These are phyloP conservation scores for Pythium aquatile DNA, from an alignment of 352 stramenopile genomes.

Conservation along the genomic window DNA sequence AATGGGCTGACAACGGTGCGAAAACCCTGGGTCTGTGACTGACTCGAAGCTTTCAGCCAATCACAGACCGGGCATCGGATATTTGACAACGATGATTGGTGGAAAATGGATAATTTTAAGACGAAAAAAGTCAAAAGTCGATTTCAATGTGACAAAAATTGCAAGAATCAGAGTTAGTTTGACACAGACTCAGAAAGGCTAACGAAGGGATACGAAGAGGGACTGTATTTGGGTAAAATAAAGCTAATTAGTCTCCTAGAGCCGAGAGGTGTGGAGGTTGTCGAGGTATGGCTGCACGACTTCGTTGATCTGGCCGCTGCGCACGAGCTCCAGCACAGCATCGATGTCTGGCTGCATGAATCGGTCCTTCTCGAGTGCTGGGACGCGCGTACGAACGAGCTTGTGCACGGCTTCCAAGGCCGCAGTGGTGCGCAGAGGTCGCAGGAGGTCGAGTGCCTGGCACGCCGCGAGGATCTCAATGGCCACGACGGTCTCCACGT, in stretches of 20 bases:
- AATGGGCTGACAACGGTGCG: not conserved
- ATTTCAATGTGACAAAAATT: slow-evolving; percentile 6
- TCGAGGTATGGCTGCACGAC: slow-evolving; percentile 56
- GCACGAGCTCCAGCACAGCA: slow-evolving; percentile 72
- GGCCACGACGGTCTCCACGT: slow-evolving; percentile 85
- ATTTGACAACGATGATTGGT: slow-evolving; percentile 7
- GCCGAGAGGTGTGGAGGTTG: slow-evolving; percentile 42
- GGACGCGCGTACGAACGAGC: slow-evolving; percentile 65
- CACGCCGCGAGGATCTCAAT: slow-evolving; percentile 88
- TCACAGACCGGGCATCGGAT: not conserved
- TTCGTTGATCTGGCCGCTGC: slow-evolving; percentile 62
- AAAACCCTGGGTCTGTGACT: slow-evolving; percentile 7
- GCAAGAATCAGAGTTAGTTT: slow-evolving; percentile 5
- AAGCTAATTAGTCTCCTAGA: slow-evolving; percentile 27
- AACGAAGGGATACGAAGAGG: not conserved
- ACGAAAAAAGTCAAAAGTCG: not conserved
- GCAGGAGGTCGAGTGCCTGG: slow-evolving; percentile 86
- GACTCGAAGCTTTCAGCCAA: slow-evolving; percentile 30
- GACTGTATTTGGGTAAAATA: slow-evolving; percentile 1
- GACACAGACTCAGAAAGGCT: slow-evolving; percentile 4
- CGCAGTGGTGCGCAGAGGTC: slow-evolving; percentile 78
- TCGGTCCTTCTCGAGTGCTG: slow-evolving; percentile 74
- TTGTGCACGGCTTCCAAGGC: slow-evolving; percentile 77
- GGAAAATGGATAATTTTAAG: not conserved
- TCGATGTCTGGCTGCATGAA: slow-evolving; percentile 91